Base-by-base conservation (phyloP, 2,329 filamentous ascomycete species). In the Alternaria postmessia region DNA sequence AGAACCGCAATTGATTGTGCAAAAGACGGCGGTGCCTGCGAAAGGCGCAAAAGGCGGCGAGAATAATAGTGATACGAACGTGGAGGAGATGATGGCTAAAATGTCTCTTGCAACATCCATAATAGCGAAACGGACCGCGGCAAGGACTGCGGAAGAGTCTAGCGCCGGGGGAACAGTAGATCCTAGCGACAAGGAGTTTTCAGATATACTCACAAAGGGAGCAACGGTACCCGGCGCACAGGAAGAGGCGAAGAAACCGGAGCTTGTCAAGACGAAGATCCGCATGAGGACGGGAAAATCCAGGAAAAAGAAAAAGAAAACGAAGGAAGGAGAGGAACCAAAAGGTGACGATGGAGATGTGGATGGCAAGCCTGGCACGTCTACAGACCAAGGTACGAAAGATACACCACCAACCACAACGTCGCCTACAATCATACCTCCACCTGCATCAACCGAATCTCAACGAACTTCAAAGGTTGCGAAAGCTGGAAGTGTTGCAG, bases 221-320 rank as follows among this genome's bases (percentile, higher is more conserved):
- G 72, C 72, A 49, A 65, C 60, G 36, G 48, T 66, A 4, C 57
- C 69, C 2, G 57, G 51, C 9, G 42, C 61, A 7, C 61, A 69
- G 16, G 59, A 62, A 38, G 30, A 62, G 36, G 26, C 47, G 12
- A 63, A 54, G 28, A 63, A 63, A 49, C 60, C 71, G 30, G 64
- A 73, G 51, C 44, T 78, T 9, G 75, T 78, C 22, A 77, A 77
- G 43, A 69, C 73, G 4, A 79, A 76, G 41, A 74, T 78, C 41
- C 70, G 76, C 9, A 78, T 79, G 75, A 65, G 76, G 34, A 64
- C 71, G 16, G 71, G 72, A n/a, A 61, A 63, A 18, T 63, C 70
- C 46, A 73, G 61, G 52, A 68, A 69, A 39, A 75, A 70, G 52
- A 62, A 62, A 26, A 59, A 71, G 69, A 39, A 62, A 52, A 34